Percentiles rank a stretch among this genome's conserved stretches.
These are phyloP conservation scores for Pouteria glomerata DNA, from an alignment of 148 eudicot species.

Conservation along the genomic window DNA sequence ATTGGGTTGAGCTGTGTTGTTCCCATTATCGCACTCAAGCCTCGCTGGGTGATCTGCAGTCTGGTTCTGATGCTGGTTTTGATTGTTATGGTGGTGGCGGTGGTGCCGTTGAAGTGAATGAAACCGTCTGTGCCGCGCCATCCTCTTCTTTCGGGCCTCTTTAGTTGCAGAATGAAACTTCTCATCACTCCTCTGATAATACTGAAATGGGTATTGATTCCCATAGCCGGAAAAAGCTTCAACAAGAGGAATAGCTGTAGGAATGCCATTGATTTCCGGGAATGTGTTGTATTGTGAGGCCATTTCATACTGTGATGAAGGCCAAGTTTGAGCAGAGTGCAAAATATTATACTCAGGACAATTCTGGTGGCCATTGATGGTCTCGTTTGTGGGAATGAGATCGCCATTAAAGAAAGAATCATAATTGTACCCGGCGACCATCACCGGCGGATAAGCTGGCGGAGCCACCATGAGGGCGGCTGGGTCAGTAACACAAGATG, in stretches of 20 bases:
- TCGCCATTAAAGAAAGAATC: too few relatives aligned
- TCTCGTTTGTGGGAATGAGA: slow-evolving; percentile 4
- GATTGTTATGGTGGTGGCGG: slow-evolving; percentile 15
- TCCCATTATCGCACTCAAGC: slow-evolving; percentile 23
- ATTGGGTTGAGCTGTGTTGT: slow-evolving; percentile 15
- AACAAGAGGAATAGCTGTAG: slow-evolving; percentile 9
- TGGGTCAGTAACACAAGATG: slow-evolving; percentile 21
- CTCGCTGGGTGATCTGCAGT: slow-evolving; percentile 21
- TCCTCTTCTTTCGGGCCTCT: slow-evolving; percentile 24
- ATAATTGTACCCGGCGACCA: too few relatives aligned
- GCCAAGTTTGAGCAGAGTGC: slow-evolving; percentile 24
- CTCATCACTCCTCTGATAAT: slow-evolving; percentile 26
- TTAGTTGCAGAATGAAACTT: slow-evolving; percentile 34
- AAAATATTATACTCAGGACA: slow-evolving; percentile 20
- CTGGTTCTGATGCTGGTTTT: neutral
- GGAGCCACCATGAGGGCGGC: slow-evolving; percentile 15
- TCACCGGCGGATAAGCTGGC: slow-evolving; percentile 12
- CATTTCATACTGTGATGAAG: slow-evolving; percentile 16
- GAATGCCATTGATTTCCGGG: slow-evolving; percentile 10
- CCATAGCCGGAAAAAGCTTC: slow-evolving; percentile 27
- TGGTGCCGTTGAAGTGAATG: slow-evolving; percentile 36
- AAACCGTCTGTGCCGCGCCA: slow-evolving; percentile 48
- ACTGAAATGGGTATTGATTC: slow-evolving; percentile 28
- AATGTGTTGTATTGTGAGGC: slow-evolving; percentile 22
- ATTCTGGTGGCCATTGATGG: slow-evolving; percentile 1